phyloP scores from a whole-genome alignment of 495 filamentous ascomycete genomes.

The Penicillium turbatum region DNA sequence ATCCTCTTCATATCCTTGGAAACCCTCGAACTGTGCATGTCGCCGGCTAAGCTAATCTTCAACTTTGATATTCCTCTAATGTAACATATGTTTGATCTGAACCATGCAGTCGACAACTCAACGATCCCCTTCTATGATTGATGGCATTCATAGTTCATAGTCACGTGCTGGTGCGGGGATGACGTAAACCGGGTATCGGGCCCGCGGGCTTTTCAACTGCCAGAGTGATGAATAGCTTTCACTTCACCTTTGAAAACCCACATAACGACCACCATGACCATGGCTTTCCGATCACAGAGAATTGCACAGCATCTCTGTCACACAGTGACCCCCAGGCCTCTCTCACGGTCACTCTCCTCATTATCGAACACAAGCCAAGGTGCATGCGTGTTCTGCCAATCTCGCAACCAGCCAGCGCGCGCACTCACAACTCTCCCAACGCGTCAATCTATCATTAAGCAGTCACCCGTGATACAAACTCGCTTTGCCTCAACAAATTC shows the following conservation, averaged over 20 bases:
- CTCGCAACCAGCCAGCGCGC: constrained; percentile 2
- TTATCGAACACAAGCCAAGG: constrained; percentile 3
- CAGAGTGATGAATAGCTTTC: background rate
- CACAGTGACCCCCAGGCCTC: background rate
- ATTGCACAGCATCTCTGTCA: constrained; percentile 9
- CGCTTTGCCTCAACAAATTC: constrained; percentile 22
- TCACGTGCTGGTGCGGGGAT: constrained; percentile 21
- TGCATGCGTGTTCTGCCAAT: constrained; percentile 3
- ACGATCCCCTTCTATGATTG: background rate
- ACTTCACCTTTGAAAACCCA: background rate
- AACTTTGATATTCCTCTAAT: background rate
- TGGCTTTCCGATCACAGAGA: constrained; percentile 12
- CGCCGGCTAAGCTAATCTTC: background rate
- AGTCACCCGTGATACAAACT: background rate
- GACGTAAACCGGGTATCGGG: constrained; percentile 17
- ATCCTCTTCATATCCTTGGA: background rate
- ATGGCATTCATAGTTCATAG: background rate
- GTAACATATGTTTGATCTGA: background rate
- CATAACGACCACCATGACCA: constrained; percentile 2
- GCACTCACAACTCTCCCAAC: background rate
- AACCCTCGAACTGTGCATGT: background rate
- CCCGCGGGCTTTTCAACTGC: constrained; percentile 8
- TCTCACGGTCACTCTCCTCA: background rate
- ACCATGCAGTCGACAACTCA: background rate
- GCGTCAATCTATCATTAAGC: background rate